Percentiles rank a stretch among this genome's conserved stretches.
phyloP scores from a whole-genome alignment of 441 rosid species.

The Bruguiera hainesii region DNA sequence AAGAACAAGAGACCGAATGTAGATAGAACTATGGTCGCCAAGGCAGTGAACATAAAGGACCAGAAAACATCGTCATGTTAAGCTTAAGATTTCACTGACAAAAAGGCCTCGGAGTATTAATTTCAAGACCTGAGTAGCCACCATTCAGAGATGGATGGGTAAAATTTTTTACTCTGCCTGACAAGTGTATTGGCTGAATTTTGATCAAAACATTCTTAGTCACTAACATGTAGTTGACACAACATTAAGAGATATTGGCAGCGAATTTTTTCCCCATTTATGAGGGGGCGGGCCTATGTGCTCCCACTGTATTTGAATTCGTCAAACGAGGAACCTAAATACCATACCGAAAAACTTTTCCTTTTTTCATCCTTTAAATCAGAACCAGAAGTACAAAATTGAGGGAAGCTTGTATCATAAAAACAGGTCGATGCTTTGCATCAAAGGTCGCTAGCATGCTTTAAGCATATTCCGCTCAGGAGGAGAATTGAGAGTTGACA shows the following conservation, averaged over 20 bases:
- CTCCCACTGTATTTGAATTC: conserved; percentile 7
- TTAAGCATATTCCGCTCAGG: conserved; percentile 3
- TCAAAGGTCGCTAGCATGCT: conserved; percentile 12
- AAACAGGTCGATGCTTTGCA: conserved; percentile 27
- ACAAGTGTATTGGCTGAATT: no score
- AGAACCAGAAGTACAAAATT: conserved; percentile 24
- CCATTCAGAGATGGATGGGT: no score
- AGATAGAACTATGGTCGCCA: no score
- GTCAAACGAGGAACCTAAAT: conserved; percentile 16
- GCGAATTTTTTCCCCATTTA: conserved; percentile 1
- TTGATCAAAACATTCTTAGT: no score
- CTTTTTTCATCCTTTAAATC: conserved; percentile 10
- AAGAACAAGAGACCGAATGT: no score
- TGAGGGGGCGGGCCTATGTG: conserved; percentile 1
- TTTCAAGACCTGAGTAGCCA: no score
- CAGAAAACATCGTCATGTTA: no score
- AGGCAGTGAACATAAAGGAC: no score
- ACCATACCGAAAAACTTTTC: conserved; percentile 6
- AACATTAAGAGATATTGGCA: background rate
- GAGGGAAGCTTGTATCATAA: conserved; percentile 21
- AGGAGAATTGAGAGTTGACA: conserved; percentile 27
- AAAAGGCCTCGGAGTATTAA: no score
- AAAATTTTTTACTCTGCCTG: no score
- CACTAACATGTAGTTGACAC: no score
- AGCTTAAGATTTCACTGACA: no score